Evolutionary conservation across 345 rosid species (phyloP).

Genomic region (Citrus reticulata): DNA sequence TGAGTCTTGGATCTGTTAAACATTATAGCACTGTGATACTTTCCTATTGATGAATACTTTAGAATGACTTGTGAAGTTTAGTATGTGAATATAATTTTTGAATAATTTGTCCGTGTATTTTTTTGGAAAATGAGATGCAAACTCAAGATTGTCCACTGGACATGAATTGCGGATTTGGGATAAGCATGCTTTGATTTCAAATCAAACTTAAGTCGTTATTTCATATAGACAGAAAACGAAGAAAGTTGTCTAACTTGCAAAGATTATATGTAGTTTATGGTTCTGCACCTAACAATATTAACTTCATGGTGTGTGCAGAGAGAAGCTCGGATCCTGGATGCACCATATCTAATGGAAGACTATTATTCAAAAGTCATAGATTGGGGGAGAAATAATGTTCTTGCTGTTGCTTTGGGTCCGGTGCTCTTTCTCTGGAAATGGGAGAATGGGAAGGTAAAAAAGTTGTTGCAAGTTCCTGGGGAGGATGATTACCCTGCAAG

Average conservation of each 20-base stretch:
- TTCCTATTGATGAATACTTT: background rate
- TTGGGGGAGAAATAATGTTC: slow-evolving; percentile 48
- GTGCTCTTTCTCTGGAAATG: slow-evolving; percentile 37
- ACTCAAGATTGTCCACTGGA: background rate
- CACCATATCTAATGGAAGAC: slow-evolving; percentile 39
- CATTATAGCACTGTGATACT: background rate
- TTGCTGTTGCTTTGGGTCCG: slow-evolving; percentile 40
- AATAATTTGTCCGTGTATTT: background rate
- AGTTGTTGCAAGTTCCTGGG: slow-evolving; percentile 20
- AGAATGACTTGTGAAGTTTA: background rate
- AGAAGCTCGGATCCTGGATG: slow-evolving; percentile 42
- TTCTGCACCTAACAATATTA: background rate
- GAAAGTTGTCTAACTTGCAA: background rate
- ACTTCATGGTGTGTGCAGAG: slow-evolving; percentile 21
- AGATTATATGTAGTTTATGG: background rate
- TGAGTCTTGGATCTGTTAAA: background rate
- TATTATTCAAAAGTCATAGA: slow-evolving; percentile 38
- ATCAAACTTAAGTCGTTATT: background rate
- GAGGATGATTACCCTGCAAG: slow-evolving; percentile 35
- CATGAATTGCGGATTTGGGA: background rate
- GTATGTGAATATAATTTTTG: background rate
- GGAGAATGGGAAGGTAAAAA: slow-evolving; percentile 13
- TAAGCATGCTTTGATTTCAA: background rate
- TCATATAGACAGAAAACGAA: background rate
- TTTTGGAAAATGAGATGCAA: background rate